Conservation (phyloP, 306 rosid species). For the Sicyos edulis region DNA sequence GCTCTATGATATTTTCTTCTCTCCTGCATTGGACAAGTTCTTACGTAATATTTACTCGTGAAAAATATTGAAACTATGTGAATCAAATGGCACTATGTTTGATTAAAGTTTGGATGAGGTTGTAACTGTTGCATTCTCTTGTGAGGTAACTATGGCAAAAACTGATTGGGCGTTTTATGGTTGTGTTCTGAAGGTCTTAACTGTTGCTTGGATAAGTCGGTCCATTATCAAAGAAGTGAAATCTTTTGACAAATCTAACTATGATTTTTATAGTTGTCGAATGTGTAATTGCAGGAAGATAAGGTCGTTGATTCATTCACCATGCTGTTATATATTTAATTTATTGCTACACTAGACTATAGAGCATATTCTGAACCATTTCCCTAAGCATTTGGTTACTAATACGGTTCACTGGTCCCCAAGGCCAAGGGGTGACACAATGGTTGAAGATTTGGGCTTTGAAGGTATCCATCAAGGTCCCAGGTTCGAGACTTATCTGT, state of each 20-base stretch:
- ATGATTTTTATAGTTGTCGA: background rate
- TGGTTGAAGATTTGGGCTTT: too few species aligned
- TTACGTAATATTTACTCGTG: background rate
- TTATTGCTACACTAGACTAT: background rate
- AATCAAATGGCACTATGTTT: background rate
- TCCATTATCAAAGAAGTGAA: background rate
- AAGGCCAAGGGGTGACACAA: too few species aligned
- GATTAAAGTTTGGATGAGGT: background rate
- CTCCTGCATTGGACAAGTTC: background rate
- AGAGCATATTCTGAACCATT: background rate
- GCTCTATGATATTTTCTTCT: background rate
- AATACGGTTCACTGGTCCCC: background rate
- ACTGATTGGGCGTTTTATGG: background rate
- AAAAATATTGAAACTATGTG: background rate
- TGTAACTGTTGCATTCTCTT: background rate
- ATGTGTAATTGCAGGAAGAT: background rate
- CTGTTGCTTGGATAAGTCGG: background rate
- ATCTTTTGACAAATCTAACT: slow-evolving; percentile 7
- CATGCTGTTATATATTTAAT: slow-evolving; percentile 12
- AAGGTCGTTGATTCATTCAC: background rate
- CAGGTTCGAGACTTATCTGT: too few species aligned
- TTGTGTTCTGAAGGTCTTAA: slow-evolving; percentile 5
- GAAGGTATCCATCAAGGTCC: too few species aligned
- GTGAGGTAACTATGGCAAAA: slow-evolving; percentile 2
- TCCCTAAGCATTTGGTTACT: background rate